Percentiles rank a stretch among this genome's conserved stretches.
These are phyloP conservation scores for Rhodotorula sp. DNA, from an alignment of 1,284 basidiomycete genomes.

Conservation along the genomic window DNA sequence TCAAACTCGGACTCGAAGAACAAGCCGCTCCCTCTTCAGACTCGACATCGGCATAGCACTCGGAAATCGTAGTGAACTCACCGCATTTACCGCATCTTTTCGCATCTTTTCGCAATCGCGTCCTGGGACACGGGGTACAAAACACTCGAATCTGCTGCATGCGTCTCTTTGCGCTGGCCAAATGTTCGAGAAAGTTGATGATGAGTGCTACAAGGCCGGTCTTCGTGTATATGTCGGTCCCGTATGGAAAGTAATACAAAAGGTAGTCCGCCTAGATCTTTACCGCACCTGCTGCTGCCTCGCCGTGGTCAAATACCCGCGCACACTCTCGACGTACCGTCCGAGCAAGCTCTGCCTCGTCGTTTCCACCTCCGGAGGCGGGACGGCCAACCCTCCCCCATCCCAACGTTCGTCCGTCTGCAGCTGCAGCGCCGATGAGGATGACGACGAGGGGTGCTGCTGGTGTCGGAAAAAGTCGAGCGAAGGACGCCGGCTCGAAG, in stretches of 20 bases:
- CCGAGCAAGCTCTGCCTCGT: not conserved
- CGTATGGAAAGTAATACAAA: too few relatives aligned
- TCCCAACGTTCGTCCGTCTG: not conserved
- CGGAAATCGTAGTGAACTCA: not conserved
- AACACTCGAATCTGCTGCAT: too few relatives aligned
- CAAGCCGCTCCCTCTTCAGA: not conserved
- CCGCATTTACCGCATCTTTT: too few relatives aligned
- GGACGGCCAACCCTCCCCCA: not conserved
- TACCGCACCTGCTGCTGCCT: constrained; percentile 1
- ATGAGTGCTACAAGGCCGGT: too few relatives aligned
- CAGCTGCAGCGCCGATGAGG: not conserved
- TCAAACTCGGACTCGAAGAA: constrained; percentile 39
- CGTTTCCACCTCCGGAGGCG: not conserved
- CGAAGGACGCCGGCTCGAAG: not conserved
- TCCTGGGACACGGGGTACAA: too few relatives aligned
- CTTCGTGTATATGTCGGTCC: too few relatives aligned
- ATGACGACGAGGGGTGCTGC: not conserved
- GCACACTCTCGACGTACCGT: not conserved
- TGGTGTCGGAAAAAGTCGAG: not conserved
- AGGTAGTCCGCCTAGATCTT: not conserved
- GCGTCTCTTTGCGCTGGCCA: too few relatives aligned
- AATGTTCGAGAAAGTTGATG: too few relatives aligned
- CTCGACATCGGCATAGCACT: not conserved
- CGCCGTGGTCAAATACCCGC: not conserved
- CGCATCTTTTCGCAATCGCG: too few relatives aligned